Evolutionary conservation across 768 basidiomycete genomes (phyloP).

Genomic region (Lentinula lateritia): DNA sequence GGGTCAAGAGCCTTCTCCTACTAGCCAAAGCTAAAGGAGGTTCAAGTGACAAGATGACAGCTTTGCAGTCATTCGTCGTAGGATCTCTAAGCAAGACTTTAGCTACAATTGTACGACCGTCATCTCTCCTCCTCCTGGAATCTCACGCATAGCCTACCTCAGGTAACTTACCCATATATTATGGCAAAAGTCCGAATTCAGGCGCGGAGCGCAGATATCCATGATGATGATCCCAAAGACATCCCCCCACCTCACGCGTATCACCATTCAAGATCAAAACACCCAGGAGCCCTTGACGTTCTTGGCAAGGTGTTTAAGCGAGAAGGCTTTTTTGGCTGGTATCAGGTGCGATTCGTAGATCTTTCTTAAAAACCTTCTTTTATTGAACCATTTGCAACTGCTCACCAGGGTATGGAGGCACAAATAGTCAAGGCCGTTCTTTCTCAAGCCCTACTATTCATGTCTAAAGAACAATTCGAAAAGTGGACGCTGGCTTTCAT

Average conservation of each 20-base stretch:
- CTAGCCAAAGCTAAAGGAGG: conserved; percentile 44
- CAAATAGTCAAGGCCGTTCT: conserved; percentile 95
- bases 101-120: conserved; percentile 77
- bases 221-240: conserved; percentile 41
- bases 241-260: conserved; percentile 27
- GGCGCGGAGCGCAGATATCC: conserved; percentile 61
- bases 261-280: conserved; percentile 39
- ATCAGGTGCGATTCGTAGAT: conserved; percentile 58
- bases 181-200: conserved; percentile 97
- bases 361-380: not conserved
- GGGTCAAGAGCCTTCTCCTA: conserved; percentile 73
- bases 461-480: conserved; percentile 97
- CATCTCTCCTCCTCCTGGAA: not conserved
- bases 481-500: conserved; percentile 75
- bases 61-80: conserved; percentile 75
- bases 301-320: conserved; percentile 64
- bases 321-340: conserved; percentile 90
- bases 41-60: conserved; percentile 57
- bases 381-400: not conserved
- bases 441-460: conserved; percentile 92
- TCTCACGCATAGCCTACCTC: not conserved
- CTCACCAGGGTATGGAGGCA: conserved; percentile 82
- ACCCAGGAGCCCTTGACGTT: conserved; percentile 74
- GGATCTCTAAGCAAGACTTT: conserved; percentile 93
- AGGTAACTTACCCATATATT: conserved; percentile 95